phyloP scores from a whole-genome alignment of 2,329 filamentous ascomycete genomes.

The Trichoderma koningii region DNA sequence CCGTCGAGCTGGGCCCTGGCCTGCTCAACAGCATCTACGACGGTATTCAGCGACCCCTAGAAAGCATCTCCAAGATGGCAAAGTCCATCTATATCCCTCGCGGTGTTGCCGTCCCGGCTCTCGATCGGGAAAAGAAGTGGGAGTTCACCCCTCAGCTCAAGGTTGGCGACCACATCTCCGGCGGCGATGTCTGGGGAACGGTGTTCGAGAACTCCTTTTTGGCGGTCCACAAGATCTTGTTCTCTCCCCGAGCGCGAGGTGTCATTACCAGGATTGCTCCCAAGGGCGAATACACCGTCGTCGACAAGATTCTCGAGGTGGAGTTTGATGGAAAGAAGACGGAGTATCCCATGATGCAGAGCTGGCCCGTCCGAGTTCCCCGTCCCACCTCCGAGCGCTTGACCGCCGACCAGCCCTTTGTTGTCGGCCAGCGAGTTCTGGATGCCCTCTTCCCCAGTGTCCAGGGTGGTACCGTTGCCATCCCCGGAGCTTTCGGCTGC shows the following conservation, averaged over 20 bases:
- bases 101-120: slow-evolving; percentile 81
- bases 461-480: slow-evolving; percentile 95
- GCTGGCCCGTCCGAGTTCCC: slow-evolving; percentile 95
- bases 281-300: slow-evolving; percentile 91
- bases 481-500: slow-evolving; percentile 96
- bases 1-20: slow-evolving; percentile 94
- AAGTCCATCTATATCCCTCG: slow-evolving; percentile 97
- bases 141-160: slow-evolving; percentile 90
- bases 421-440: slow-evolving; percentile 94
- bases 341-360: slow-evolving; percentile 97
- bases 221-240: slow-evolving; percentile 86
- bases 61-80: slow-evolving; percentile 74
- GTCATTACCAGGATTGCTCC: slow-evolving; percentile 88
- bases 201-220: slow-evolving; percentile 97
- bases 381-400: slow-evolving; percentile 91
- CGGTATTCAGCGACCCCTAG: slow-evolving; percentile 94
- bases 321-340: slow-evolving; percentile 97
- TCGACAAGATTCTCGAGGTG: slow-evolving; percentile 89
- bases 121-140: slow-evolving; percentile 94
- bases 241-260: slow-evolving; percentile 86
- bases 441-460: slow-evolving; percentile 96
- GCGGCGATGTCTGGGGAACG: slow-evolving; percentile 91
- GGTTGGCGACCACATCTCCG: slow-evolving; percentile 95
- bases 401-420: slow-evolving; percentile 83
- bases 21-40: slow-evolving; percentile 99